Base-by-base conservation (phyloP, 257 asterid genomes). In the Forsythia suspensa region DNA sequence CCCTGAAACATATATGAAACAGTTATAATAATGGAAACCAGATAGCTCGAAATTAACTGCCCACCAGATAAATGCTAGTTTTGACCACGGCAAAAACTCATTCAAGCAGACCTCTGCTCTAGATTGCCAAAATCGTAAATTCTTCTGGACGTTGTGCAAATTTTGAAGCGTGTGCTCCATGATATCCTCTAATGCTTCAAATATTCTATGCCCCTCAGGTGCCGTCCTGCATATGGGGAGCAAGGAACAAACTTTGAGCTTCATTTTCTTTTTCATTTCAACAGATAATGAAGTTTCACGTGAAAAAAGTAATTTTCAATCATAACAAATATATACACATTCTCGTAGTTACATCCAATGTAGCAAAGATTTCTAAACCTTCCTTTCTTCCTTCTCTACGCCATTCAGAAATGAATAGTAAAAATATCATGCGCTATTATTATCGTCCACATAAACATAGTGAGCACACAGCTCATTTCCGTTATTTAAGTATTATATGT, bases 61-160 rank as follows among this genome's bases (percentile, higher is more conserved):
- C 44, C 36, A 74, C 43, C 15, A 79, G 67, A 52, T 46, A 76
- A 57, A 55, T 76, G 40, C 21, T 34, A 77, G 46, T 59, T 73
- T 67, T 65, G 86, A 78, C 80, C 42, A 57, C 61, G 59, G 46
- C 6, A 85, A 73, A 76, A 52, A 76, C 40, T 46, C 42, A 67
- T 24, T 70, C 74, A 74, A 38, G 52, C 95, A 84, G 72, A 96
- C 99, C 97, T 92, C 97, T 34, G 99, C 92, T 84, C 83, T 90
- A 69, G 94, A 88, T 81, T 91, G 92, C 99, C 98, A 94, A 79
- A 94, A 96, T 52, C 73, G 87, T 68, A 94, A 87, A 83, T 92
- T 92, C 90, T 89, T 91, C 87, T 96, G 96, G 76, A 96, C 84
- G 78, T 57, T 76, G 84, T 86, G 99, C 95, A 96, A 79, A 88